Base-by-base conservation (phyloP, 2,329 filamentous ascomycete species). In the Triangularia setosa region DNA sequence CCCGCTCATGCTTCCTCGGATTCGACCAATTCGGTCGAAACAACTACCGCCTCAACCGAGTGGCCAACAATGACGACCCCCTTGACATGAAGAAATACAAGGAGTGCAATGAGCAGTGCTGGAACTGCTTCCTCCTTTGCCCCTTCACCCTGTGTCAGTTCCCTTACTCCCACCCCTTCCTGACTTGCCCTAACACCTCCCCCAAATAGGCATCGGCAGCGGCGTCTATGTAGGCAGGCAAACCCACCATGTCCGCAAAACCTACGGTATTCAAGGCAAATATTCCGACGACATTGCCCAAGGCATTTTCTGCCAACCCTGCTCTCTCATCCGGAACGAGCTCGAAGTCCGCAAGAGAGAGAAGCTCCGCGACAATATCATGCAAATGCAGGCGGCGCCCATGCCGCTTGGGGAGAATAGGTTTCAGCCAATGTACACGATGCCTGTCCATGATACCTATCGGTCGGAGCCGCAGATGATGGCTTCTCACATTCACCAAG, bases 271-370 rank as follows among this genome's bases (percentile, higher is more conserved):
- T 58, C 58, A 64, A 25, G 69, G 69, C 16, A 65, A 55, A 55
- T 62, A 62, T 27, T 30, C 54, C 18, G 57, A 63, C 35, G 69
- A 71, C 53, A 30, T 71, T 18, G 54, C 33, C 58, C 67, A 63
- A 30, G 69, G 67, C 1, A 68, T 69, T 14, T 68, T 65, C 35
- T 71, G 69, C 54, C 69, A 66, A 54, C 64, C 65, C 14, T 71
- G 69, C 60, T 69, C 69, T 9, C 40, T 69, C 6, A 65, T 67
- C 40, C 65, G 67, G 2, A 69, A 69, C 57, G 67, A 69, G 7
- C 58, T 67, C 28, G 69, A 71, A 48, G 33, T 71, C 35, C 67
- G 67, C 33, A 61, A 40, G n/a, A 68, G 68, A 4, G 64, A 69
- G 33, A 18, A 12, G 14, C 65, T 64, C 18, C 65, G 64, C 18